phyloP scores from a whole-genome alignment of 148 eudicot species.

The Persicaria tinctoria region DNA sequence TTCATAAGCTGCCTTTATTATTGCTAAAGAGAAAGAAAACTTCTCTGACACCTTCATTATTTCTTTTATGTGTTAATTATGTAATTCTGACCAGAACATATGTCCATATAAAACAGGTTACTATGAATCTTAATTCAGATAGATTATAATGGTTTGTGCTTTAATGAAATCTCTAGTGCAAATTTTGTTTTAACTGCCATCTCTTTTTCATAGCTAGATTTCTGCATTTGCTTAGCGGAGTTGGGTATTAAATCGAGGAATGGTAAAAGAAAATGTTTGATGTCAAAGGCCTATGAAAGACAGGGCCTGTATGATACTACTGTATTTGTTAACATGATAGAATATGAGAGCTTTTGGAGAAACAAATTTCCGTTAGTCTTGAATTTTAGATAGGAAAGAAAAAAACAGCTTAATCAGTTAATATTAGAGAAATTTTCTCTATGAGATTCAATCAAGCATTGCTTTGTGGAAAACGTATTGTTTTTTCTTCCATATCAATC shows the following conservation, averaged over 20 bases:
- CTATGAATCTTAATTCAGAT: not conserved
- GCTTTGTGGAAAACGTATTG: constrained; percentile 1
- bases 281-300: not conserved
- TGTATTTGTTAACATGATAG: not conserved
- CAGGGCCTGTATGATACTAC: not conserved
- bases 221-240: not conserved
- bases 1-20: not conserved
- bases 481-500: not conserved
- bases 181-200: not conserved
- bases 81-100: constrained; percentile 2
- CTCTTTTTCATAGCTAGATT: not conserved
- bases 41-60: not conserved
- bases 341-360: not conserved
- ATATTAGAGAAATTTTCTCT: not conserved
- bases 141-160: not conserved
- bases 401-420: not conserved
- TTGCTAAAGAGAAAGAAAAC: not conserved
- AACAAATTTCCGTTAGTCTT: not conserved
- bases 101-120: not conserved
- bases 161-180: not conserved
- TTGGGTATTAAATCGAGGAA: not conserved
- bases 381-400: not conserved
- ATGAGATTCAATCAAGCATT: not conserved
- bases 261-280: not conserved
- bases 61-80: not conserved